Evolutionary conservation across 75 land plant species (phyloP).

Genomic region (Pinus taeda): DNA sequence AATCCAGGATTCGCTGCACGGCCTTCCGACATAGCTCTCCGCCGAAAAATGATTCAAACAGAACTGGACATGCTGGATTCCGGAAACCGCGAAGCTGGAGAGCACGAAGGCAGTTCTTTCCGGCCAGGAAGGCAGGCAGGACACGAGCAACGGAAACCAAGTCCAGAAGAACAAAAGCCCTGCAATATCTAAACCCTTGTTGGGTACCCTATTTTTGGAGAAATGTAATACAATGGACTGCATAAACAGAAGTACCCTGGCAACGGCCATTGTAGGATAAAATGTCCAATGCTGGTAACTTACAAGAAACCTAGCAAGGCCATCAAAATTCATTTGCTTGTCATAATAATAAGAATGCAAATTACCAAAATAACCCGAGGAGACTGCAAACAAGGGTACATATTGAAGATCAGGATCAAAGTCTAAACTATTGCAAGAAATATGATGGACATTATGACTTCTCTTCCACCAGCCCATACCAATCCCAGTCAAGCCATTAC

Average conservation of each 20-base stretch:
- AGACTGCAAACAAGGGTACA: conserved; percentile 40
- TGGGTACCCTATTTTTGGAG: conserved; percentile 11
- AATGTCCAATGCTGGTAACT: conserved; percentile 47
- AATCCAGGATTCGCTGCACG: conserved; percentile 55
- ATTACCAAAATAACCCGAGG: conserved; percentile 21
- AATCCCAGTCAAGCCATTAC: conserved; percentile 35
- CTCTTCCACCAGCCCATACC: conserved; percentile 45
- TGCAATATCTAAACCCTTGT: conserved; percentile 19
- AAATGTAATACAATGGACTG: conserved; percentile 24
- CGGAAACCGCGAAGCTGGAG: conserved; percentile 45
- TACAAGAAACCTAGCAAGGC: conserved; percentile 23
- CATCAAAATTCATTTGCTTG: conserved; percentile 31
- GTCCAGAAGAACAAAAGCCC: conserved; percentile 41
- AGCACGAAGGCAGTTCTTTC: conserved; percentile 55
- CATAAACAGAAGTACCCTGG: conserved; percentile 26
- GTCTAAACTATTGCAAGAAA: conserved; percentile 39
- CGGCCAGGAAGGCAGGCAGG: conserved; percentile 43
- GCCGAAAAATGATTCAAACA: conserved; percentile 70
- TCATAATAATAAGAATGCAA: conserved; percentile 37
- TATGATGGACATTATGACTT: conserved; percentile 48
- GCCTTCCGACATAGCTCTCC: conserved; percentile 53
- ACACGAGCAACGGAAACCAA: conserved; percentile 63
- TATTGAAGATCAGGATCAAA: conserved; percentile 47
- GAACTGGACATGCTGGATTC: conserved; percentile 76
- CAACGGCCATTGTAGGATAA: conserved; percentile 40